Evolutionary conservation across 257 asterid species (phyloP).

Genomic region (Forsythia suspensa): DNA sequence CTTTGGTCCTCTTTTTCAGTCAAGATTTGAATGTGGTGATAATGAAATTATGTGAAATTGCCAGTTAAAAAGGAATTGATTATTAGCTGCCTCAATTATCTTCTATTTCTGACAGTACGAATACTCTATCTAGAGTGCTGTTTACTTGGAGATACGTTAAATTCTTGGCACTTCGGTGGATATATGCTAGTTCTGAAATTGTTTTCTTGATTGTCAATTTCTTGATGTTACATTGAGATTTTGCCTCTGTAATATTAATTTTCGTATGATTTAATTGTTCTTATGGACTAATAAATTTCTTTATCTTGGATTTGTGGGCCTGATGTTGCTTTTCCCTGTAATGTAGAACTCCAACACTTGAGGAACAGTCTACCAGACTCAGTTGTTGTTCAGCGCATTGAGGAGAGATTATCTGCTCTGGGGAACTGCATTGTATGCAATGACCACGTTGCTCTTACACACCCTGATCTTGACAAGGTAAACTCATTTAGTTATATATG

Average conservation of each 20-base stretch:
- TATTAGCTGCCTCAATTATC: background rate
- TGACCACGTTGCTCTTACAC: constrained; percentile 92
- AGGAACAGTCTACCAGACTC: constrained; percentile 85
- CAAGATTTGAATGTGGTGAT: background rate
- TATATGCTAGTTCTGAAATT: background rate
- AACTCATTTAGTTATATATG: constrained; percentile 3
- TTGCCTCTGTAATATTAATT: background rate
- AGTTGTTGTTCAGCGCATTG: constrained; percentile 91
- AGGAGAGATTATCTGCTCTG: constrained; percentile 83
- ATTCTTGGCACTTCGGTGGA: background rate
- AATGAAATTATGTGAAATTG: constrained; percentile 6
- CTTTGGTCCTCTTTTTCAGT: background rate
- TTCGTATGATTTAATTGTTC: background rate
- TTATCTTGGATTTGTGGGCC: constrained; percentile 7
- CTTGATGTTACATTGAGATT: background rate
- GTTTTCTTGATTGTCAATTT: background rate
- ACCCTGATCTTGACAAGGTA: constrained; percentile 88
- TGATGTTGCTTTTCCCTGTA: constrained; percentile 14
- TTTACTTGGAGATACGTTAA: background rate
- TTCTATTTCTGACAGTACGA: background rate
- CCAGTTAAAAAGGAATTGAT: background rate
- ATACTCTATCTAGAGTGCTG: background rate
- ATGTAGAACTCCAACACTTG: constrained; percentile 80
- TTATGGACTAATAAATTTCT: background rate
- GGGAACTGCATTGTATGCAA: constrained; percentile 95